Conservation (phyloP, 2,329 filamentous ascomycete genomes). For the Diaporthe longicolla region DNA sequence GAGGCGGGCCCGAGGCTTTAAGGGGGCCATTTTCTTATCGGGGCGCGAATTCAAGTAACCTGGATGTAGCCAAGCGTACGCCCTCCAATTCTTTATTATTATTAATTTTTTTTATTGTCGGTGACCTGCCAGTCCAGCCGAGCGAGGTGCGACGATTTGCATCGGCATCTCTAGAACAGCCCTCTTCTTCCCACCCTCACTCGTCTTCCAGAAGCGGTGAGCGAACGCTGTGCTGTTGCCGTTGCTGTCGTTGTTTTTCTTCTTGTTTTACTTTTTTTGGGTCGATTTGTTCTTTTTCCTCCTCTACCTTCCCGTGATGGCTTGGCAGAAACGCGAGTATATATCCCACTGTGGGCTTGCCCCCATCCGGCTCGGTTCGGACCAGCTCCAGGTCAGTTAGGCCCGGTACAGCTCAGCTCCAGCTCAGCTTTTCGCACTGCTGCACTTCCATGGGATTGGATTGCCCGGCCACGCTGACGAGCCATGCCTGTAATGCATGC, state of each 20-base stretch:
- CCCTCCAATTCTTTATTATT: not conserved
- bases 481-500: conserved; percentile 8
- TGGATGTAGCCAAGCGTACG: conserved; percentile 3
- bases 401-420: not conserved
- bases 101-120: not conserved
- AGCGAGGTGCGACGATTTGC: not conserved
- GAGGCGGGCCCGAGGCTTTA: not conserved
- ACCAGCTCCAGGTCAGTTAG: not conserved
- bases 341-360: not conserved
- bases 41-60: conserved; percentile 6
- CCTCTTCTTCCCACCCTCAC: not conserved
- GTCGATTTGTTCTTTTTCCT: not conserved
- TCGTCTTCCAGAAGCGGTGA: conserved; percentile 30
- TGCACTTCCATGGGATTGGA: not conserved
- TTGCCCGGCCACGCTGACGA: not conserved
- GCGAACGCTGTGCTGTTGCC: not conserved
- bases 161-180: conserved; percentile 3
- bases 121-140: not conserved
- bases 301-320: not conserved
- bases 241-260: not conserved
- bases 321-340: not conserved
- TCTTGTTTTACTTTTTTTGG: not conserved
- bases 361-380: not conserved
- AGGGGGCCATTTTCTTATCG: conserved; percentile 16
- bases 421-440: conserved; percentile 1